Percentiles rank a stretch among this genome's conserved stretches.
These are phyloP conservation scores for Tulasnella sp. DNA, from an alignment of 768 basidiomycete species.

Conservation along the genomic window DNA sequence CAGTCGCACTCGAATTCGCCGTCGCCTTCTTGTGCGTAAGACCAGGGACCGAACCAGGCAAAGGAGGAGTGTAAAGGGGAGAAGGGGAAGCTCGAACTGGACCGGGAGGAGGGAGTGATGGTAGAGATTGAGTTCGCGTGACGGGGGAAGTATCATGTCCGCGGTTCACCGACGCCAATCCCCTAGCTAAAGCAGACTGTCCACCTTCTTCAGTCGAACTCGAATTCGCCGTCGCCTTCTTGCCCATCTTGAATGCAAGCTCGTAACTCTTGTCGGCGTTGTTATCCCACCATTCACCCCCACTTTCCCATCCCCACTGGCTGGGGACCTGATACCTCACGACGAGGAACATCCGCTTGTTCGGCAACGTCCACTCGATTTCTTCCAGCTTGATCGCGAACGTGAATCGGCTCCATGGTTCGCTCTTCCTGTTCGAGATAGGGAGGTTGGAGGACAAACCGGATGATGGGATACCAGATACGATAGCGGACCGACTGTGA, in stretches of 20 bases:
- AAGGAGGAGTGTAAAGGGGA: background rate
- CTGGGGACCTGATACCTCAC: slow-evolving; percentile 48
- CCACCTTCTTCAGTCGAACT: background rate
- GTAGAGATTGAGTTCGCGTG: background rate
- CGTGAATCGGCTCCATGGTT: slow-evolving; percentile 53
- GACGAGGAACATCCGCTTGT: slow-evolving; percentile 73
- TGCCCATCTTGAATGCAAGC: slow-evolving; percentile 46
- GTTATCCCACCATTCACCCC: slow-evolving; percentile 88
- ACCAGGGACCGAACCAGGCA: background rate
- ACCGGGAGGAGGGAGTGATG: slow-evolving; percentile 8
- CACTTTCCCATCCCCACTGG: slow-evolving; percentile 37
- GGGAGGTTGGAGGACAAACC: background rate
- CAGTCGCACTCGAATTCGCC: background rate
- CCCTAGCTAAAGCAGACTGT: background rate
- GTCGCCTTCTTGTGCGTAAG: slow-evolving; percentile 4
- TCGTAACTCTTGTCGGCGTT: slow-evolving; percentile 72
- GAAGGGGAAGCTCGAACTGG: background rate
- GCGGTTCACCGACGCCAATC: background rate
- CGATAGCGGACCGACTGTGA: background rate
- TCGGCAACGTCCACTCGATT: slow-evolving; percentile 53
- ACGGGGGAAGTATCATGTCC: background rate
- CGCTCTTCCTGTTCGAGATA: background rate
- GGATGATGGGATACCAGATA: background rate
- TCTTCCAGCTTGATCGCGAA: slow-evolving; percentile 70
- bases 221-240: background rate